Evolutionary conservation across 192 early-diverging fungal species (phyloP).

Genomic region (Chytriomyces sp.): DNA sequence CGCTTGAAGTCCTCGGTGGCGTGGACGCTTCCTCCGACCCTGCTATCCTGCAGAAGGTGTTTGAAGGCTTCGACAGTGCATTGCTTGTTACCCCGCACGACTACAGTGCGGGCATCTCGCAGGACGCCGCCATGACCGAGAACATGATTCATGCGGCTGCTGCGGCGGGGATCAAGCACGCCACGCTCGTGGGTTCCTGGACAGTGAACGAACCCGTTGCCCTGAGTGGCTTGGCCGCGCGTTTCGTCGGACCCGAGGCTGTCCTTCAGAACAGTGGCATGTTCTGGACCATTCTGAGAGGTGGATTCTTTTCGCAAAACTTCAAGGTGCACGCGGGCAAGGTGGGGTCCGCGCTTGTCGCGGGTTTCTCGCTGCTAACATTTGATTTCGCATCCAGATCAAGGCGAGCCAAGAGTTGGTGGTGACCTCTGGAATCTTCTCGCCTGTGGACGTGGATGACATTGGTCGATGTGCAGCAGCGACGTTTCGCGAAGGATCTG

Average conservation of each 20-base stretch:
- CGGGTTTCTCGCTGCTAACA: no score
- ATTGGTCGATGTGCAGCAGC: conserved; percentile 30
- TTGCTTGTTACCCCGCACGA: conserved; percentile 35
- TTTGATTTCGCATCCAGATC: background rate
- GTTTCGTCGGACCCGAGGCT: conserved; percentile 29
- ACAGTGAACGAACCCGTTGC: conserved; percentile 25
- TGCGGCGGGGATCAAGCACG: conserved; percentile 15
- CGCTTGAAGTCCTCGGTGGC: no score
- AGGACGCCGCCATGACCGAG: conserved; percentile 25
- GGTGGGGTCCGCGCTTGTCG: background rate
- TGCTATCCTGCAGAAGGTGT: background rate
- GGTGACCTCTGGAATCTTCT: background rate
- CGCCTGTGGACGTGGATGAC: conserved; percentile 16
- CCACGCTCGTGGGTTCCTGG: conserved; percentile 32
- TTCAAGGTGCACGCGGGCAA: background rate
- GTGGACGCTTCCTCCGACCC: background rate
- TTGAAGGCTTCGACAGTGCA: background rate
- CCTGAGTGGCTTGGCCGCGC: conserved; percentile 2
- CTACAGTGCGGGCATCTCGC: conserved; percentile 8
- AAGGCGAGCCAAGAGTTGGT: background rate
- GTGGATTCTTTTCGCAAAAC: conserved; percentile 25
- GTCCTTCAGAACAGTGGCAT: conserved; percentile 15
- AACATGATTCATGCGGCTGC: conserved; percentile 32
- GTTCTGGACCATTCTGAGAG: conserved; percentile 29
- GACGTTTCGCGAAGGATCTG: conserved; percentile 21